These are phyloP conservation scores for Pulveroboletus sp. DNA, from an alignment of 768 basidiomycete genomes.

Conservation along the genomic window DNA sequence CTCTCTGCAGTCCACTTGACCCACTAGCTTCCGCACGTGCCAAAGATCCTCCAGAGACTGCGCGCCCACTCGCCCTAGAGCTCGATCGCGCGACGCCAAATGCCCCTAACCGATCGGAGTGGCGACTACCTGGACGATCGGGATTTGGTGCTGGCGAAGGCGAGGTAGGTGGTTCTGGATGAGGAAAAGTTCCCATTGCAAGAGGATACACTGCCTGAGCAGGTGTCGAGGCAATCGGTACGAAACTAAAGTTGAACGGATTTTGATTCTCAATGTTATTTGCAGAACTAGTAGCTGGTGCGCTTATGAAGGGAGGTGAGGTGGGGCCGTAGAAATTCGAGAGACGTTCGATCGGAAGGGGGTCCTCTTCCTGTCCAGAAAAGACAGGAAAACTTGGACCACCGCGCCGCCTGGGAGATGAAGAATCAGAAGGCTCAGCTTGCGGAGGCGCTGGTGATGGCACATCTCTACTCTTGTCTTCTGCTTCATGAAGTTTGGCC, in stretches of 20 bases:
- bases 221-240: conserved; percentile 53
- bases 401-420: conserved; percentile 21
- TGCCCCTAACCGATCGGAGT: conserved; percentile 29
- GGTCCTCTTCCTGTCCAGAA: conserved; percentile 41
- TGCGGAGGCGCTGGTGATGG: conserved; percentile 11
- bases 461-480: conserved; percentile 19
- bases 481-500: conserved; percentile 34
- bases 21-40: conserved; percentile 27
- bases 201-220: conserved; percentile 38
- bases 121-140: conserved; percentile 33
- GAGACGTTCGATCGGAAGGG: conserved; percentile 50
- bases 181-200: conserved; percentile 36
- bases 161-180: conserved; percentile 34
- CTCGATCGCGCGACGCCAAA: conserved; percentile 38
- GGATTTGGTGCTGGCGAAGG: conserved; percentile 31
- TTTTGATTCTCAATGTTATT: conserved; percentile 53
- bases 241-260: conserved; percentile 51
- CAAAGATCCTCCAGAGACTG: conserved; percentile 25
- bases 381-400: conserved; percentile 49
- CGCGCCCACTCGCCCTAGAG: conserved; percentile 32
- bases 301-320: conserved; percentile 37
- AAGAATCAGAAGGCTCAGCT: conserved; percentile 16
- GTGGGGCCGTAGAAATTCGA: conserved; percentile 49
- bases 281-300: conserved; percentile 44
- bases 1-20: conserved; percentile 26